A percentile compares a stretch with the other conserved stretches of the same genome.
phyloP scores from a whole-genome alignment of 1,284 basidiomycete species.

The Phellinidium pouzarii region DNA sequence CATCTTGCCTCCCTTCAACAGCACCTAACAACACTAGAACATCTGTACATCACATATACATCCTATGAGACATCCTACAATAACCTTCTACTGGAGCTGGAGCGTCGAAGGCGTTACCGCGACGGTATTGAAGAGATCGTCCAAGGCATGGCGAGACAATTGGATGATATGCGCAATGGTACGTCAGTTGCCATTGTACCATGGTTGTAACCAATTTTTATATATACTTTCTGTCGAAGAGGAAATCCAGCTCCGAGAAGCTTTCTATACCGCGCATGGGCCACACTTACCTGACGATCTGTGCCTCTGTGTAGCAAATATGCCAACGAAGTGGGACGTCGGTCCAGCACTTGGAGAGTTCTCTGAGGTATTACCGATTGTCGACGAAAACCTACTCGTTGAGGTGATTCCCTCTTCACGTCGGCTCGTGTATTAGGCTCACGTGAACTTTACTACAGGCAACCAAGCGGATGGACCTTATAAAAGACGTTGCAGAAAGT shows the following conservation, averaged over 20 bases:
- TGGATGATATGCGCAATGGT: constrained; percentile 63
- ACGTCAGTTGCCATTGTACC: constrained; percentile 17
- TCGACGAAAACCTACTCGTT: constrained; percentile 50
- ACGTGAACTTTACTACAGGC: constrained; percentile 3
- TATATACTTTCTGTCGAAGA: too few species aligned
- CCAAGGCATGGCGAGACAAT: constrained; percentile 52
- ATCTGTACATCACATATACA: constrained; percentile 56
- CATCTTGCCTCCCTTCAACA: constrained; percentile 49
- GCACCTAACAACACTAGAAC: constrained; percentile 52
- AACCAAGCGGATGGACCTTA: constrained; percentile 11
- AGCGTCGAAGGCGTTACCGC: constrained; percentile 56
- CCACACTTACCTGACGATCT: constrained; percentile 68
- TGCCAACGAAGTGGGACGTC: constrained; percentile 64
- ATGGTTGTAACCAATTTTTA: constrained; percentile 3
- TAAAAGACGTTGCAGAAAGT: constrained; percentile 16
- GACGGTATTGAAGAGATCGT: constrained; percentile 60
- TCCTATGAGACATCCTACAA: constrained; percentile 65
- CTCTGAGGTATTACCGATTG: constrained; percentile 49
- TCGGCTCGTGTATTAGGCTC: neutral
- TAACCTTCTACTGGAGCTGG: constrained; percentile 65
- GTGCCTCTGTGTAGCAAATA: constrained; percentile 64
- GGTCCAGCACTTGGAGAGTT: constrained; percentile 46
- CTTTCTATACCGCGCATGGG: constrained; percentile 68
- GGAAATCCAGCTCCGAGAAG: constrained; percentile 53
- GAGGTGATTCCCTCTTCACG: constrained; percentile 32